Conservation (phyloP, 2,329 filamentous ascomycete genomes). For the Ophiostoma australiae region DNA sequence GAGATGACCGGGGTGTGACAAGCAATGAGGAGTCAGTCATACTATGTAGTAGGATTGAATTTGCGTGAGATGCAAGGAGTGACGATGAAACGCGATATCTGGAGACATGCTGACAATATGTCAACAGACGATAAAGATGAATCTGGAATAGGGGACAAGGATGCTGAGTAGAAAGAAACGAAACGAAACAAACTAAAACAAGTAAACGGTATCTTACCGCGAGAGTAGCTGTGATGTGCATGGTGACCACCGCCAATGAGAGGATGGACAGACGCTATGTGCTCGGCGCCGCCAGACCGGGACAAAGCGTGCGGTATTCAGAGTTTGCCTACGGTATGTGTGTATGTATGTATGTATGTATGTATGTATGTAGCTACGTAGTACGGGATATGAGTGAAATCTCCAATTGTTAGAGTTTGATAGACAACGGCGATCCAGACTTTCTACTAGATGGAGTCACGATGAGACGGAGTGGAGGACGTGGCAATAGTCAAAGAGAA, state of each 20-base stretch:
- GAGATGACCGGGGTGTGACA: background rate
- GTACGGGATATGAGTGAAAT: background rate
- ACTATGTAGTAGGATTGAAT: background rate
- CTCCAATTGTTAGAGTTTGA: background rate
- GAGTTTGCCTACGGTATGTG: background rate
- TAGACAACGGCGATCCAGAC: background rate
- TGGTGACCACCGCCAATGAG: background rate
- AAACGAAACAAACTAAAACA: slow-evolving; percentile 15
- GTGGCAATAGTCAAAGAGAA: background rate
- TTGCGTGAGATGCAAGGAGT: background rate
- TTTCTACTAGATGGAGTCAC: background rate
- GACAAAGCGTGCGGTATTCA: slow-evolving; percentile 6
- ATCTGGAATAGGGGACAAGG: background rate
- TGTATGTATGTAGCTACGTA: too few species aligned
- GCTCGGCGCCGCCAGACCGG: background rate
- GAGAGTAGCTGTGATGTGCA: background rate
- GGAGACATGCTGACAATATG: background rate
- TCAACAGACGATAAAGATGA: background rate
- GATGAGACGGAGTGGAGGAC: background rate
- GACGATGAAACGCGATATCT: slow-evolving; percentile 2
- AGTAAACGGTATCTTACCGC: background rate
- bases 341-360: background rate
- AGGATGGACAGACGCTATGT: background rate
- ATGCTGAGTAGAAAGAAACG: background rate
- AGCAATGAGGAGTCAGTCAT: background rate